phyloP scores from a whole-genome alignment of 75 land plant genomes.

The Sequoia sempervirens region DNA sequence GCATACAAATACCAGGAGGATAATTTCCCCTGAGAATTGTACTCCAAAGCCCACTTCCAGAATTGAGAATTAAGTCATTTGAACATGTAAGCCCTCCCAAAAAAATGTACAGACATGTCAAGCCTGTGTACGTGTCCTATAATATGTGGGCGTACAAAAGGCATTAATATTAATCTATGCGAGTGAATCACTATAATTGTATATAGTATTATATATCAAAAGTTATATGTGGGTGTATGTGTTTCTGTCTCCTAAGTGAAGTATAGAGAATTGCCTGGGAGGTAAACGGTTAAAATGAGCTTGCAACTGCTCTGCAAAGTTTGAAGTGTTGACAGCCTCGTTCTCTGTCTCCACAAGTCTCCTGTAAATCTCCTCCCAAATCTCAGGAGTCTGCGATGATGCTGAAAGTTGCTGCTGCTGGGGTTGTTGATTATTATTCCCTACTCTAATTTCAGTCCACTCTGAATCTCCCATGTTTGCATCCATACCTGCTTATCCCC shows the following conservation, averaged over 20 bases:
- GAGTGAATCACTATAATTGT: neutral
- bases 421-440: neutral
- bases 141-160: neutral
- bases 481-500: neutral
- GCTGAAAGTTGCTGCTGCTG: neutral
- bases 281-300: constrained; percentile 10
- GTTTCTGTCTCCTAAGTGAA: neutral
- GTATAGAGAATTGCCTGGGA: constrained; percentile 2
- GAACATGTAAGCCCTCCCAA: neutral
- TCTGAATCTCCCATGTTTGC: neutral
- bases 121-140: neutral
- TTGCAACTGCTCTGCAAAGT: constrained; percentile 6
- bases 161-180: neutral
- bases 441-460: neutral
- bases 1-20: too few species aligned
- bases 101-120: too few species aligned
- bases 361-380: constrained; percentile 1
- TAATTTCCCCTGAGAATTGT: neutral
- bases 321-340: constrained; percentile 1
- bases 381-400: neutral
- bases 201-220: neutral
- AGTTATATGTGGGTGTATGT: neutral
- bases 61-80: neutral
- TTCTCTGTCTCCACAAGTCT: neutral
- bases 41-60: neutral